Evolutionary conservation across 208 protist species (phyloP).

Genomic region (Phytomonas sp.): DNA sequence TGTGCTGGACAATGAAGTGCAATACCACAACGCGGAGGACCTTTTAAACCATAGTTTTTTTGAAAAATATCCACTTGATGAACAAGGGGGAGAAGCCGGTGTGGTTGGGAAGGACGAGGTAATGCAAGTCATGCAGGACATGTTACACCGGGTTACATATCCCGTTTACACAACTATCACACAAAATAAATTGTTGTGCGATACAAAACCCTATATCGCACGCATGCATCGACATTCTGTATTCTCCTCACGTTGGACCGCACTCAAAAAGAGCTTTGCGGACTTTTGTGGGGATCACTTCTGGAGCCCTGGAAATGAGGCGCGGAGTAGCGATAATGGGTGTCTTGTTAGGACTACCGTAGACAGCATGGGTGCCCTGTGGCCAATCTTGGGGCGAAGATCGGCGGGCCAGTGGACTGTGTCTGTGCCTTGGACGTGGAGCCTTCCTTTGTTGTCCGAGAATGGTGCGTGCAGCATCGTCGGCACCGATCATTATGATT

Average conservation of each 20-base stretch:
- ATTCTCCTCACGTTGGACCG: background rate
- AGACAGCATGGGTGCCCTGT: background rate
- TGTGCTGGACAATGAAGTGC: conserved; percentile 12
- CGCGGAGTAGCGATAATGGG: background rate
- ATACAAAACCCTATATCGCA: background rate
- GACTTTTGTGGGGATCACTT: background rate
- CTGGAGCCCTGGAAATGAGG: background rate
- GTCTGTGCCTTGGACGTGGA: background rate
- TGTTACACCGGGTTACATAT: background rate
- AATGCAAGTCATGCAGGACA: background rate
- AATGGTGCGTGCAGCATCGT: background rate
- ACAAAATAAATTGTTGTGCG: background rate
- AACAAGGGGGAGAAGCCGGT: background rate
- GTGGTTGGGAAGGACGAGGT: background rate
- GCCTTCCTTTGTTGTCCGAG: background rate
- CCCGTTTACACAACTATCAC: background rate
- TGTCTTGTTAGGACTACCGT: background rate
- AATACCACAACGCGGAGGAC: conserved; percentile 20
- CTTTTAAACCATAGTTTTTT: conserved; percentile 24
- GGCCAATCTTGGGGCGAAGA: background rate
- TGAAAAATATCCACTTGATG: background rate
- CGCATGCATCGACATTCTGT: background rate
- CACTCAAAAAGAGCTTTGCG: background rate
- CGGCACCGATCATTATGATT: background rate
- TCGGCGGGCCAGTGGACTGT: background rate